Base-by-base conservation (phyloP, 2,329 filamentous ascomycete species). In the Verruconis gallopava region DNA sequence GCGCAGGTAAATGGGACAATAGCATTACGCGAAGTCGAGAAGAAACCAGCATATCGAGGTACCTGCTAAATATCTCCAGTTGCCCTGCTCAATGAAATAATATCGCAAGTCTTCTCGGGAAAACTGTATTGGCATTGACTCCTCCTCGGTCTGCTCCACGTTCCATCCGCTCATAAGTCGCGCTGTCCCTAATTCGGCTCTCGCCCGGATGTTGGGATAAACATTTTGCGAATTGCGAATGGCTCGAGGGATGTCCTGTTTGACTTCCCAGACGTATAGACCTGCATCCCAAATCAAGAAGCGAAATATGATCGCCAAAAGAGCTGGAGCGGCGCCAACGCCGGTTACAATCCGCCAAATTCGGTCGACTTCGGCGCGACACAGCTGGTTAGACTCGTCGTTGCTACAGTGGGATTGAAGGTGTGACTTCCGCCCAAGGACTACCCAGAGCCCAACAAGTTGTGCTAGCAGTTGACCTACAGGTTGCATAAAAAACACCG, bases 401-500 rank as follows among this genome's bases (percentile, higher is more conserved):
- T n/a, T n/a, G n/a, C n/a, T n/a, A n/a, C n/a, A n/a, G n/a, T n/a
- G n/a, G n/a, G n/a, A n/a, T n/a, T n/a, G n/a, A n/a, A n/a, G n/a
- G n/a, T n/a, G n/a, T n/a, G n/a, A n/a, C n/a, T n/a, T n/a, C n/a
- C n/a, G n/a, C n/a, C n/a, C n/a, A n/a, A n/a, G n/a, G n/a, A n/a
- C n/a, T n/a, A n/a, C n/a, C n/a, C 25, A 30, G 18, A 36, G 33
- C 18, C 60, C 44, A 55, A 59, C 59, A 45, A 60, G 54, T 5
- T 59, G 34, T 15, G 58, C 58, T 39, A 55, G 21, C 3, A 65
- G 55, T 48, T 64, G 62, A 3, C 62, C 62, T 13, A 64, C 47
- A 2, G 60, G 61, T 37, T 65, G 62, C 41, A 62, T 62, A 28
- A 63, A 53, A 48, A 64, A 64, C 1, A 65, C 60, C 40, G 56